These are phyloP conservation scores for Penstemon davidsonii DNA, from an alignment of 257 asterid genomes.

Conservation along the genomic window DNA sequence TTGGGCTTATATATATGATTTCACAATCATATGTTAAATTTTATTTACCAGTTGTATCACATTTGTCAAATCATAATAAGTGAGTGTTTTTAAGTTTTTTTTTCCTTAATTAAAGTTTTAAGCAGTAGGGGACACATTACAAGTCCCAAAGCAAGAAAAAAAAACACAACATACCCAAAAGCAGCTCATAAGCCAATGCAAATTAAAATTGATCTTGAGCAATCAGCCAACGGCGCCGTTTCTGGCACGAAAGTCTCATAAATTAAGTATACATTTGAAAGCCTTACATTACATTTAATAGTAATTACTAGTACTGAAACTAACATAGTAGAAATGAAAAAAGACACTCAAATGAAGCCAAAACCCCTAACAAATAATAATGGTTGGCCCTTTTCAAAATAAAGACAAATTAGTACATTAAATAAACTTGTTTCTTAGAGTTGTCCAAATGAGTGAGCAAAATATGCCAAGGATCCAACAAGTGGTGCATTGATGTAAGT, in stretches of 20 bases:
- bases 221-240: constrained; percentile 33
- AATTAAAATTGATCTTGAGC: constrained; percentile 21
- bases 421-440: constrained; percentile 36
- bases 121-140: constrained; percentile 22
- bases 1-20: no score
- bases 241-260: constrained; percentile 30
- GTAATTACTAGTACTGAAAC: background rate
- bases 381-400: constrained; percentile 17
- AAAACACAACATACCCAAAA: constrained; percentile 31
- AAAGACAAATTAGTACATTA: background rate
- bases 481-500: constrained; percentile 95
- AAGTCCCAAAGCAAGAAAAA: constrained; percentile 30
- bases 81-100: no score
- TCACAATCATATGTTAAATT: no score
- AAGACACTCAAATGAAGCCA: constrained; percentile 14
- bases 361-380: constrained; percentile 19
- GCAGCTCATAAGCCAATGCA: constrained; percentile 26
- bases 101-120: background rate
- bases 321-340: background rate
- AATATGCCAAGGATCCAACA: constrained; percentile 79
- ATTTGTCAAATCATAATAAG: no score
- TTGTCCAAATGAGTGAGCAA: constrained; percentile 95
- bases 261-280: constrained; percentile 8
- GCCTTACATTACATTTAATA: constrained; percentile 3
- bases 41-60: no score